Evolutionary conservation across 176 grass and related monocot species (phyloP).

Genomic region (Musa acuminata): DNA sequence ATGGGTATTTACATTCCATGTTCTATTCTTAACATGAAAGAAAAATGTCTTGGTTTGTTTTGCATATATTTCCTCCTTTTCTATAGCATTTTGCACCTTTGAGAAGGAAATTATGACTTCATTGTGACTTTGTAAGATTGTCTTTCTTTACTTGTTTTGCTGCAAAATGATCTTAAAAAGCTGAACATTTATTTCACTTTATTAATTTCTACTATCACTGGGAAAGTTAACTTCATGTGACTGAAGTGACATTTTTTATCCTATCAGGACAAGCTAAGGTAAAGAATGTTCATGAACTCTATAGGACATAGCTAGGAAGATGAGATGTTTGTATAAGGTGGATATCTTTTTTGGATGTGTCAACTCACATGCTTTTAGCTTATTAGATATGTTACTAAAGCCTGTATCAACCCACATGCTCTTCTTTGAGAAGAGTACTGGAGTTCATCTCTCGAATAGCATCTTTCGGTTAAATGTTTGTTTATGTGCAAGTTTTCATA

Average conservation of each 20-base stretch:
- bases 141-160: neutral
- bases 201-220: too few species aligned
- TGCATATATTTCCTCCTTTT: neutral
- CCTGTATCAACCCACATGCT: neutral
- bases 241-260: neutral
- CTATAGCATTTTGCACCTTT: neutral
- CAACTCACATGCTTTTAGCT: neutral
- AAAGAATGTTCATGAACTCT: neutral
- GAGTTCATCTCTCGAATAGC: neutral
- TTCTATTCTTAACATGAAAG: neutral
- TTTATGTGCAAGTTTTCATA: slow-evolving; percentile 10
- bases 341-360: neutral
- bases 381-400: too few species aligned
- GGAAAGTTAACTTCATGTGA: too few species aligned
- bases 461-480: neutral
- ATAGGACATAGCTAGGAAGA: neutral
- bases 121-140: neutral
- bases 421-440: neutral
- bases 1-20: slow-evolving; percentile 44
- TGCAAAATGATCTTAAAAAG: neutral
- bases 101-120: neutral
- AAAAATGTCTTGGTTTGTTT: neutral
- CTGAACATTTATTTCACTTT: too few species aligned
- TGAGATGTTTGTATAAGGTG: neutral
- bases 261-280: neutral